Conservation (phyloP, 495 filamentous ascomycete species). For the Penicillium waksmanii region DNA sequence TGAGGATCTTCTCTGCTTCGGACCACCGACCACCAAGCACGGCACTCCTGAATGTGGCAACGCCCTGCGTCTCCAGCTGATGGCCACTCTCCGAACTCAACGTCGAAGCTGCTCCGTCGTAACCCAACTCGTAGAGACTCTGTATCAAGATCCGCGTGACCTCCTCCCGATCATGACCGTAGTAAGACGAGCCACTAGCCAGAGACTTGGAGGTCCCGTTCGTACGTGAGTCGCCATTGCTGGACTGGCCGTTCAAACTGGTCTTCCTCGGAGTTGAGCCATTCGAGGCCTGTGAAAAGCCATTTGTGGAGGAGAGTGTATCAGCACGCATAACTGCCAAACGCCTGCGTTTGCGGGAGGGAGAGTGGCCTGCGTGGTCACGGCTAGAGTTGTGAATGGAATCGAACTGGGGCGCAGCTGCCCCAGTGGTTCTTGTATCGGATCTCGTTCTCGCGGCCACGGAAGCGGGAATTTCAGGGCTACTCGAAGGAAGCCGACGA, state of each 20-base stretch:
- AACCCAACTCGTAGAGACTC: conserved; percentile 84
- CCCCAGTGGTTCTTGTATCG: conserved; percentile 25
- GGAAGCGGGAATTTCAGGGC: conserved; percentile 27
- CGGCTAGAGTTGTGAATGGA: conserved; percentile 26
- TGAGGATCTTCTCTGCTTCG: conserved; percentile 80
- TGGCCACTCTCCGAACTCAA: conserved; percentile 84
- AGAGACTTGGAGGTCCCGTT: conserved; percentile 52
- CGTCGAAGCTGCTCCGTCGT: conserved; percentile 70
- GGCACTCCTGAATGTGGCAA: conserved; percentile 81
- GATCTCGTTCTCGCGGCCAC: conserved; percentile 26
- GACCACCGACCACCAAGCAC: conserved; percentile 82
- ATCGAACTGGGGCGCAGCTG: conserved; percentile 30
- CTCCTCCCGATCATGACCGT: conserved; percentile 90
- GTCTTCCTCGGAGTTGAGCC: conserved; percentile 49
- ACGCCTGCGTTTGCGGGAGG: conserved; percentile 64
- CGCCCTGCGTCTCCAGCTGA: conserved; percentile 81
- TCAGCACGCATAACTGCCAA: conserved; percentile 66
- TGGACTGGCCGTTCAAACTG: conserved; percentile 55
- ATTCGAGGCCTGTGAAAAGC: conserved; percentile 53
- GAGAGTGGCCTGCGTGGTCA: conserved; percentile 46
- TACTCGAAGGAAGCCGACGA: conserved; percentile 37
- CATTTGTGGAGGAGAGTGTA: conserved; percentile 51
- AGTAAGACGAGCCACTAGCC: conserved; percentile 53
- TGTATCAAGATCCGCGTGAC: conserved; percentile 93
- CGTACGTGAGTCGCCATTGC: conserved; percentile 47